Base-by-base conservation (phyloP, 192 early-diverging fungal species). In the Backusella macrospora region DNA sequence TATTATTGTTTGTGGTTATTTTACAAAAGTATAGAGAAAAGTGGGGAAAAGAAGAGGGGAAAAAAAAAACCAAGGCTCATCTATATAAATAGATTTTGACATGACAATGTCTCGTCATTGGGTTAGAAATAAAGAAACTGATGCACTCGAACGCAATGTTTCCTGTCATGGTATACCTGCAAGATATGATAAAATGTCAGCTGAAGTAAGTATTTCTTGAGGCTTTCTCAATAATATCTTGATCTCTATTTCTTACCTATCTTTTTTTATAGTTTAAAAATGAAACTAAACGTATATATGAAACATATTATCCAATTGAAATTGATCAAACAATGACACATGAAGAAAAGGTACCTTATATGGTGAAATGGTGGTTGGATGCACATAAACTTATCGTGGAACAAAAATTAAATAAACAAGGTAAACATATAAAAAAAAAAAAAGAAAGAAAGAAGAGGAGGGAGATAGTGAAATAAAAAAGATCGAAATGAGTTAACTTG, bases 221-320 rank as follows among this genome's bases (percentile, higher is more conserved):
- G 39, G 42, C 0, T 52, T 13, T 26, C 26, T 6, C 8, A 49
- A 21, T 18, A 21, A 49, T 6, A 2, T 37, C n/a, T 66, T 23
- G 9, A 48, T n/a, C 5, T 46, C 37, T 65, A 49, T n/a, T 18
- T 49, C 9, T 40, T 66, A 14, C 34, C 64, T 16, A 4, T 15
- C 6, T n/a, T 42, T 21, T 18, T 52, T n/a, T 37, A 5, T 34
- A 90, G 86, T 90, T 84, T 74, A 85, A 80, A 34, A 65, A 26
- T 15, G 74, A 82, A 68, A 77, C 82, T 1, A 71, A 86, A 4
- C 77, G 49, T 14, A 74, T 92, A 12, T 87, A 83, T 71, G 77
- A 88, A 34, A 86, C 86, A n/a, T 94, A 89, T 76, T 92, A 91
- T 74, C 90, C 92, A 5, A 90, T 94, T 46, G 92, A 94, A 74